phyloP scores from a whole-genome alignment of 148 eudicot species.

The Arbutus unedo region DNA sequence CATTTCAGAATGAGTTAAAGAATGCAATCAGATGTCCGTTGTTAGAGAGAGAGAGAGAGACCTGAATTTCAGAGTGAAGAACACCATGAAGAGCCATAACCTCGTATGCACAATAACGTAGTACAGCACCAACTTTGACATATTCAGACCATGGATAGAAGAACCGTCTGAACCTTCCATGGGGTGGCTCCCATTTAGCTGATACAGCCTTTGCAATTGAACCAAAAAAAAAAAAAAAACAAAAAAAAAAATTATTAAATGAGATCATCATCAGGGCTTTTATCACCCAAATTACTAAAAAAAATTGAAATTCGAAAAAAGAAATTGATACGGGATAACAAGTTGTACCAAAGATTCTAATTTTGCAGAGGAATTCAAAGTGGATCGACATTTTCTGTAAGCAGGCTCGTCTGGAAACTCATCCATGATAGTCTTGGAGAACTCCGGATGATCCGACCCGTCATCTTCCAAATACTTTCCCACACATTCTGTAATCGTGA shows the following conservation, averaged over 20 bases:
- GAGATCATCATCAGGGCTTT: not conserved
- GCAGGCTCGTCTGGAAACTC: conserved; percentile 67
- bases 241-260: not conserved
- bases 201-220: conserved; percentile 34
- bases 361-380: conserved; percentile 46
- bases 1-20: too few species aligned
- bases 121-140: conserved; percentile 52
- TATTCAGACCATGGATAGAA: conserved; percentile 70
- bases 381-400: conserved; percentile 47
- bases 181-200: conserved; percentile 80
- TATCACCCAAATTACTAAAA: not conserved
- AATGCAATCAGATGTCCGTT: too few species aligned
- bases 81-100: conserved; percentile 73
- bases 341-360: conserved; percentile 47
- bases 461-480: conserved; percentile 53
- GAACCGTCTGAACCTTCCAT: conserved; percentile 51
- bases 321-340: too few species aligned
- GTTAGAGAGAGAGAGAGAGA: conserved; percentile 3
- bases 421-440: conserved; percentile 41
- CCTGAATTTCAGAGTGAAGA: conserved; percentile 73
- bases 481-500: conserved; percentile 40
- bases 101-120: conserved; percentile 58
- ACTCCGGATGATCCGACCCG: conserved; percentile 30
- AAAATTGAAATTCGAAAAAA: too few species aligned
- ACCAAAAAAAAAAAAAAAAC: too few species aligned